Conservation (phyloP, 129 eudicot genomes). For the Sambucus nigra region DNA sequence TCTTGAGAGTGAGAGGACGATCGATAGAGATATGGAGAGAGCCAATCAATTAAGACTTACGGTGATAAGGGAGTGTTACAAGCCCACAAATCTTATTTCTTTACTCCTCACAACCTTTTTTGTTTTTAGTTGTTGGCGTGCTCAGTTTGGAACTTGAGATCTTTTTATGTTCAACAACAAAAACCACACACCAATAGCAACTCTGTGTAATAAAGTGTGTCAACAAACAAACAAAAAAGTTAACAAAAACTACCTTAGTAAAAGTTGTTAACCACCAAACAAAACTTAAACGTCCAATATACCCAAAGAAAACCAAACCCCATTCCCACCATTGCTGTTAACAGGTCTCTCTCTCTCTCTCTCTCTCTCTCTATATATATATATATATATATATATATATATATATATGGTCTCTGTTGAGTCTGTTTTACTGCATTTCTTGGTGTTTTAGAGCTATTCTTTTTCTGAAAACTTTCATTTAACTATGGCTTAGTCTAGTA, state of each 20-base stretch:
- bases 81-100: neutral
- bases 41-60: neutral
- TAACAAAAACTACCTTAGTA: neutral
- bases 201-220: too few relatives aligned
- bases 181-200: neutral
- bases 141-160: too few relatives aligned
- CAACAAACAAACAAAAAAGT: neutral
- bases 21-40: too few relatives aligned
- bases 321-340: neutral
- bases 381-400: too few relatives aligned
- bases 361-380: too few relatives aligned
- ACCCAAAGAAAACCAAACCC: neutral
- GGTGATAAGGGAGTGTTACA: neutral
- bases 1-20: neutral
- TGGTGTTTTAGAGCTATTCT: neutral
- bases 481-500: neutral
- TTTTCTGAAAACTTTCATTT: neutral
- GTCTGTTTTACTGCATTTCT: neutral
- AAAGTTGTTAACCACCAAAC: neutral
- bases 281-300: neutral
- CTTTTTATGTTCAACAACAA: neutral
- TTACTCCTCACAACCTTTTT: neutral
- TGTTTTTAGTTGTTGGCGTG: neutral
- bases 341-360: neutral
- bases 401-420: neutral